Evolutionary conservation across 1,284 basidiomycete species (phyloP), one percentile per base, ranked within the genome.

Genomic region (Apiotrichum gamsii): DNA sequence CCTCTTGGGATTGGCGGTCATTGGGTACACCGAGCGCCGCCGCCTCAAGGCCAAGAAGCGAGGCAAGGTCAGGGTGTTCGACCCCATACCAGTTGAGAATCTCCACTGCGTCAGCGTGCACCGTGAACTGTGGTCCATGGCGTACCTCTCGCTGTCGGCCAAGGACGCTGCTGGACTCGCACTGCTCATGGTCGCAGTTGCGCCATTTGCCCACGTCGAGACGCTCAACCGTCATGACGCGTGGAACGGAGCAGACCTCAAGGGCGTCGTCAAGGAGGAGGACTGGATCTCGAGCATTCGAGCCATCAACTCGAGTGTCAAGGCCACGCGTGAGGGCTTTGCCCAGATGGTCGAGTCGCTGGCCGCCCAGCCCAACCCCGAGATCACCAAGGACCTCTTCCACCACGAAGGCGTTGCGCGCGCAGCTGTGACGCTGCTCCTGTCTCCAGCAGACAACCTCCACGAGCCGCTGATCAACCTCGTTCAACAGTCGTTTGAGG

Each of bases 401-500:
- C 65, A 70, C 31, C 74, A 71, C 23, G 72, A 77, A 0, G 60
- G 49, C 8, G 53, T 64, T 15, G 79, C 80, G 3, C 77, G 79
- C 57, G 70, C 81, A 33, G 72, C 84, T 32, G 78, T 84, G 49
- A 67, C 77, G 18, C 76, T 93, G 24, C 80, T 91, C 64, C 74
- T 95, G 30, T 94, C 88, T 9, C 90, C 91, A 0, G 77, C 83
- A 14, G 81, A 84, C 20, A 77, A 80, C 10, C 72, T 91, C 14
- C 85, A 87, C 59, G 75, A 77, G 43, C 81, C 83, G 8, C 83
- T 83, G 1, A 84, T 90, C 65, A 79, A 78, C 23, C 68, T 94
- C 8, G 77, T 88, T 20, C 84, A 85, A 19, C 80, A 87, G 51
- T 84, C 87, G 0, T 91, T 85, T 59, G 85, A 90, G 52, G 87